Evolutionary conservation across 2,329 filamentous ascomycete species (phyloP), one percentile per base, ranked within the genome.

Genomic region (Neurospora sp.): DNA sequence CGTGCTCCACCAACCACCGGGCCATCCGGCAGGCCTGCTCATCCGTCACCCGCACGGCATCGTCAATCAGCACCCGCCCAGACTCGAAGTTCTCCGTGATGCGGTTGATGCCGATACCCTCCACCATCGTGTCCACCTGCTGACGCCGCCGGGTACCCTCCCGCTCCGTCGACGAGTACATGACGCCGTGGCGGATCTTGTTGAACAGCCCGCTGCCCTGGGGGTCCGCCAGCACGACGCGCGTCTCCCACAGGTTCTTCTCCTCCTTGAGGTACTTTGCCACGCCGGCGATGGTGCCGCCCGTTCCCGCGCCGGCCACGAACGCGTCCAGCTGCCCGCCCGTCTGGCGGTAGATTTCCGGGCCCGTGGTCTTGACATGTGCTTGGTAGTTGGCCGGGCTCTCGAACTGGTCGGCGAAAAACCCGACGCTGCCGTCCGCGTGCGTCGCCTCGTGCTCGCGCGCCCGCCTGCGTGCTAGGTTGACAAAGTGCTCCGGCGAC

Each of bases 371-470:
- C 23, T 86, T 83, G 75, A 90, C 89, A 81, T 99, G 96, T 1
- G 96, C 94, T 66, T 86, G 84, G 86, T 91, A 97, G 80, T 99
- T 99, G 39, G 93, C 92, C 67, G 88, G 84, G 36, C 91, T 95
- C 82, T 99, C 96, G 77, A 99, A 99, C 78, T 99, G 96, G 79
- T 99, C 92, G 0, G 95, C 93, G 78, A 98, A 99, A 81, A 97
- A 94, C 28, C 96, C 96, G 67, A 87, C 85, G 73, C 93, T 95
- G 41, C 83, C 85, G 74, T 88, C 87, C 12, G 75, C 72, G 1
- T 82, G 78, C 8, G 83, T 82, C 0, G 79, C 81, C 0, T 90
- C 92, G 78, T 98, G 94, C 74, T 93, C 89, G 68, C 80, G 80
- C 0, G 96, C 95, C 67, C 93, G 88, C 28, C 86, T 85, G 36